These are phyloP conservation scores for Poronia punctata DNA, from an alignment of 495 filamentous ascomycete species.

Conservation along the genomic window DNA sequence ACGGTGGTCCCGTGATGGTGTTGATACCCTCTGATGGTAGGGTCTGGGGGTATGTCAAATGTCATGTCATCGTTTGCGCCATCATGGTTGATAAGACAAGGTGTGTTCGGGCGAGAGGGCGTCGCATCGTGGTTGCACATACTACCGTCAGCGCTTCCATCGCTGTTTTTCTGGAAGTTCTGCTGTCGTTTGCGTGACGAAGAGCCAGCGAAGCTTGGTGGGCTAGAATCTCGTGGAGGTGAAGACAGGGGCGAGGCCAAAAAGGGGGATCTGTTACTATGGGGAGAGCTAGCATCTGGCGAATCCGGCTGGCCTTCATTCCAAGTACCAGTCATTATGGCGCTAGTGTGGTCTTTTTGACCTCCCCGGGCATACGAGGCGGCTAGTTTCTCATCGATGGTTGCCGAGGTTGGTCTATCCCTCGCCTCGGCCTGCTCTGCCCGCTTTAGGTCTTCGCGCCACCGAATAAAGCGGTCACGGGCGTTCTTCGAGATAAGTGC, in stretches of 20 bases:
- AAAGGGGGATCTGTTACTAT: no score
- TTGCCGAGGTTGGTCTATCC: constrained; percentile 4
- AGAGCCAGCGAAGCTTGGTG: constrained; percentile 11
- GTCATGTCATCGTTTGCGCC: no score
- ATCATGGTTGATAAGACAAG: no score
- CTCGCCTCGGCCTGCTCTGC: constrained; percentile 32
- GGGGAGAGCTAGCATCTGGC: constrained; percentile 15
- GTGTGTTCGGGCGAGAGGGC: no score
- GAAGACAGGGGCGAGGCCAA: constrained; percentile 1
- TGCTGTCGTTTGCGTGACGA: constrained; percentile 4
- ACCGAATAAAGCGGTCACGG: constrained; percentile 63
- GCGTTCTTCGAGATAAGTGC: constrained; percentile 66
- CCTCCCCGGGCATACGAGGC: constrained; percentile 23
- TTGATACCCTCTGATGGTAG: no score
- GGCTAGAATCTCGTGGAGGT: constrained; percentile 4
- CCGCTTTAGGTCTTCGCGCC: constrained; percentile 65
- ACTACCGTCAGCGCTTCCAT: neutral
- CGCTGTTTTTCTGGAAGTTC: constrained; percentile 1
- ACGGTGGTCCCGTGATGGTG: no score
- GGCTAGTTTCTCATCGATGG: constrained; percentile 19
- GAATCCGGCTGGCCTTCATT: constrained; percentile 55
- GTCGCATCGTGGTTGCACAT: constrained; percentile 1
- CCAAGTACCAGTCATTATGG: constrained; percentile 50
- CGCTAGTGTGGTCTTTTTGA: constrained; percentile 31
- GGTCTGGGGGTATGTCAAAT: no score